phyloP scores from a whole-genome alignment of 1,139 yeast genomes.

The Kodamaea suecica region DNA sequence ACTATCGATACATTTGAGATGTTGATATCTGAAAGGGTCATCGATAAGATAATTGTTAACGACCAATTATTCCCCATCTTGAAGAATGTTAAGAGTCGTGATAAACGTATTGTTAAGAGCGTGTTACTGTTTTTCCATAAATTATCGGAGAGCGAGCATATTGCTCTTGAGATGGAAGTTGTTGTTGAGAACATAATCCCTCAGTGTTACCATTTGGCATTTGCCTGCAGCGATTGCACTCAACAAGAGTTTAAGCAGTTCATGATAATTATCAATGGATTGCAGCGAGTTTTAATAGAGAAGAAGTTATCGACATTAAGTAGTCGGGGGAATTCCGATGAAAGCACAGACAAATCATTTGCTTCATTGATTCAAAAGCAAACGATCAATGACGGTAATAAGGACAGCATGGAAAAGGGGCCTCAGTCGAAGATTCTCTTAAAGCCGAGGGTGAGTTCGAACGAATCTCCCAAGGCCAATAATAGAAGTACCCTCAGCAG shows the following conservation, averaged over 20 bases:
- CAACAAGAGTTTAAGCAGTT: slow-evolving; percentile 34
- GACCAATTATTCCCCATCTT: slow-evolving; percentile 80
- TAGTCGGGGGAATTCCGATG: slow-evolving; percentile 9
- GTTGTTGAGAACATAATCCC: slow-evolving; percentile 38
- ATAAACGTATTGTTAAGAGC: slow-evolving; percentile 59
- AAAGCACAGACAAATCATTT: slow-evolving; percentile 17
- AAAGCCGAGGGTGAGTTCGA: background rate
- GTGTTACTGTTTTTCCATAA: slow-evolving; percentile 53
- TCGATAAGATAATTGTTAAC: slow-evolving; percentile 68
- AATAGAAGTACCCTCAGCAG: too few species aligned
- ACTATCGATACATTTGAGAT: slow-evolving; percentile 63
- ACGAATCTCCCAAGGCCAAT: background rate
- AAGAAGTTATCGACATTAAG: slow-evolving; percentile 29
- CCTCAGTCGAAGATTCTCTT: slow-evolving; percentile 19
- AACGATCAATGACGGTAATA: slow-evolving; percentile 26
- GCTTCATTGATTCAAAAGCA: slow-evolving; percentile 28
- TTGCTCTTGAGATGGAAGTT: slow-evolving; percentile 35
- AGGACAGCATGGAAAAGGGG: slow-evolving; percentile 24
- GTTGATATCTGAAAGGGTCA: slow-evolving; percentile 54
- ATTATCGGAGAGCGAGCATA: slow-evolving; percentile 37
- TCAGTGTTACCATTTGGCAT: slow-evolving; percentile 37
- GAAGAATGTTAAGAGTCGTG: slow-evolving; percentile 72
- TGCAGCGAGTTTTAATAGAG: slow-evolving; percentile 29
- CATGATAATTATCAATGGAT: slow-evolving; percentile 24
- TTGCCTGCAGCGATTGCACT: slow-evolving; percentile 43